These are phyloP conservation scores for Blastobotrys capitulatus DNA, from an alignment of 1,139 yeast species.

Conservation along the genomic window DNA sequence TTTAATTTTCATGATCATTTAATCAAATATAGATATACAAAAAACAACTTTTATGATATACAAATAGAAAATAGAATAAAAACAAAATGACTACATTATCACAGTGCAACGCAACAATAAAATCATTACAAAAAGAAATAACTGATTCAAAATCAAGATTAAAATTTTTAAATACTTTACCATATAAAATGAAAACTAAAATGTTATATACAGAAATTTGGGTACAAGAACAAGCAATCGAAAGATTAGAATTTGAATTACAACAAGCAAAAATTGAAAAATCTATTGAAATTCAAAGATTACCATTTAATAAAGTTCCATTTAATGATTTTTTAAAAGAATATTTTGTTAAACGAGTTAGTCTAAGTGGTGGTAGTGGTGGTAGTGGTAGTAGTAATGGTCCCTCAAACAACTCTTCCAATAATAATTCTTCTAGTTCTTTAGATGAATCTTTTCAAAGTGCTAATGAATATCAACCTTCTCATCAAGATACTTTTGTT, in stretches of 20 bases:
- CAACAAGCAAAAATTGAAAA: neutral
- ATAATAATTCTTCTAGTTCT: no score
- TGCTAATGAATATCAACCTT: no score
- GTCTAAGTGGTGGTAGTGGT: neutral
- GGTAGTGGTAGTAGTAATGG: no score
- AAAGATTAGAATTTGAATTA: neutral
- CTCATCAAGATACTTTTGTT: no score
- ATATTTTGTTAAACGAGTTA: neutral
- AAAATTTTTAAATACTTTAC: neutral
- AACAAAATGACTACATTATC: neutral
- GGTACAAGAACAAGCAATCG: slow-evolving; percentile 5
- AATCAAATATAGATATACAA: no score
- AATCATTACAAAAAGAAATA: neutral
- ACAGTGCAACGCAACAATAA: neutral
- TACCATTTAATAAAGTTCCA: neutral
- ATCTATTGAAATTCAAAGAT: neutral
- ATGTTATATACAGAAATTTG: slow-evolving; percentile 6
- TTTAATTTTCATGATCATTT: no score
- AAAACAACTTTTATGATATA: no score
- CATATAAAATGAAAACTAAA: neutral
- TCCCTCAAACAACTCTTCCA: no score
- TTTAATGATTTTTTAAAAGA: neutral
- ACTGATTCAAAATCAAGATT: neutral
- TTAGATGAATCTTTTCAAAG: no score
- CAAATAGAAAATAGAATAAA: no score